Conservation (phyloP, 73 alveolate species). For the Paramecium primaurelia region DNA sequence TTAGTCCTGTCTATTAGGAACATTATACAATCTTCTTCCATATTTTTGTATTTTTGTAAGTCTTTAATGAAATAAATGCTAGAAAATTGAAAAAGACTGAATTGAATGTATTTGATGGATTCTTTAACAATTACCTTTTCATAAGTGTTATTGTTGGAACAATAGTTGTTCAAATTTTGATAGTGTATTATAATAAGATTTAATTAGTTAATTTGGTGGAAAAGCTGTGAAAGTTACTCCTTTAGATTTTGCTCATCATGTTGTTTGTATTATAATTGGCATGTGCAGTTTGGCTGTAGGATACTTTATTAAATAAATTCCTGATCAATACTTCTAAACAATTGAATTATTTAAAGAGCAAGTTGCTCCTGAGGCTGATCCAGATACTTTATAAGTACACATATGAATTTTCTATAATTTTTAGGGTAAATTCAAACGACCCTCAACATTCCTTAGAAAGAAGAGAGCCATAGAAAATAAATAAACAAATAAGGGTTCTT, state of each 20-base stretch:
- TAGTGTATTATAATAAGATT: slow-evolving; percentile 66
- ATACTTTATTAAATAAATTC: slow-evolving; percentile 62
- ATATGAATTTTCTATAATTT: not conserved
- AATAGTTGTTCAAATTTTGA: slow-evolving; percentile 72
- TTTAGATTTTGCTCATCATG: slow-evolving; percentile 73
- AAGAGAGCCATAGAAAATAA: slow-evolving; percentile 18
- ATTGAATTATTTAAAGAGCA: slow-evolving; percentile 23
- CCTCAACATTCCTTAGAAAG: slow-evolving; percentile 23
- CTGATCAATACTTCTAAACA: not conserved
- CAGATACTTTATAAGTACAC: not conserved
- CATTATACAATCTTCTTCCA: slow-evolving; percentile 86
- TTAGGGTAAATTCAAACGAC: slow-evolving; percentile 39
- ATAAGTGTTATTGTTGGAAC: slow-evolving; percentile 71
- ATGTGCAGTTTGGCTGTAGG: slow-evolving; percentile 68
- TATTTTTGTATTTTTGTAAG: slow-evolving; percentile 88
- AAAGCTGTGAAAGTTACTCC: slow-evolving; percentile 83
- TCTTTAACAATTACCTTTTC: slow-evolving; percentile 83
- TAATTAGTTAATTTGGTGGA: slow-evolving; percentile 74
- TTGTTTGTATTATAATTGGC: slow-evolving; percentile 74
- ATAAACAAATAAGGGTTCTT: not conserved
- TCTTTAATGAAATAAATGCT: slow-evolving; percentile 90
- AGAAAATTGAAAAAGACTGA: slow-evolving; percentile 82
- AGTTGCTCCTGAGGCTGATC: not conserved
- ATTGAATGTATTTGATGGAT: slow-evolving; percentile 83
- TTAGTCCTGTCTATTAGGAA: slow-evolving; percentile 63